Percentiles rank a stretch among this genome's conserved stretches.
These are phyloP conservation scores for Acanthamoeba polyphaga DNA, from an alignment of 208 protist species.

Conservation along the genomic window DNA sequence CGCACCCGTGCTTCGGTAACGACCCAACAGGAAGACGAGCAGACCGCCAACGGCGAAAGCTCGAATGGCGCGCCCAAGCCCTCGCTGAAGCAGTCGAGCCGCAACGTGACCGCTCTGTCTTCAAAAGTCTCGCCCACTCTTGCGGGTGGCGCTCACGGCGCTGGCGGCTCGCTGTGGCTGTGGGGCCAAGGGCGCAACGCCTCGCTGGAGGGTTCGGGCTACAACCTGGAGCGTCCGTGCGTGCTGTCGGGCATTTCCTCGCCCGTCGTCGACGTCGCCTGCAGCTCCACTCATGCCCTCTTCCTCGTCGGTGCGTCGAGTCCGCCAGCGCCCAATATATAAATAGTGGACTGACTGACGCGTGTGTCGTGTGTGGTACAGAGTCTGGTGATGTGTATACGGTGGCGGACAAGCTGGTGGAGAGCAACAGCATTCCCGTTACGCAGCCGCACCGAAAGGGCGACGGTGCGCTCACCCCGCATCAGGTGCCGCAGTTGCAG, in stretches of 20 bases:
- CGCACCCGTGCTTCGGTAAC: neutral
- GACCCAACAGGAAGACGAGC: neutral
- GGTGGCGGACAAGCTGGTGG: constrained; percentile 37
- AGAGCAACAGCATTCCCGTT: neutral
- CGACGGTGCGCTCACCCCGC: constrained; percentile 31
- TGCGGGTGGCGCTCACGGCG: neutral
- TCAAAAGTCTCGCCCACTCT: neutral
- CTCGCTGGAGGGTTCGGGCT: constrained; percentile 32
- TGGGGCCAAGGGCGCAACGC: constrained; percentile 67
- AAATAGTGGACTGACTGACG: no score
- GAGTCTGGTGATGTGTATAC: constrained; percentile 67
- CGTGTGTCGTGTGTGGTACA: neutral
- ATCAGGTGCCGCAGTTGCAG: constrained; percentile 12
- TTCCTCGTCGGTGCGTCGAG: constrained; percentile 7
- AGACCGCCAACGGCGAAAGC: neutral
- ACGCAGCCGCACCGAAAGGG: neutral
- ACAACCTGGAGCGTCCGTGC: neutral
- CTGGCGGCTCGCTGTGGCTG: constrained; percentile 51
- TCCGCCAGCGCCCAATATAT: no score
- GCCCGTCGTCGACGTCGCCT: constrained; percentile 61
- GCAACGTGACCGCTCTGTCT: neutral
- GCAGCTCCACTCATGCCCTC: constrained; percentile 56
- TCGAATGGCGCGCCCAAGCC: neutral
- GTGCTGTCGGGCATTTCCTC: neutral
- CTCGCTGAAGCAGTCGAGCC: neutral